Evolutionary conservation across 2,329 filamentous ascomycete genomes (phyloP), one percentile per base, ranked within the genome.

Genomic region (Monosporascus sp.): DNA sequence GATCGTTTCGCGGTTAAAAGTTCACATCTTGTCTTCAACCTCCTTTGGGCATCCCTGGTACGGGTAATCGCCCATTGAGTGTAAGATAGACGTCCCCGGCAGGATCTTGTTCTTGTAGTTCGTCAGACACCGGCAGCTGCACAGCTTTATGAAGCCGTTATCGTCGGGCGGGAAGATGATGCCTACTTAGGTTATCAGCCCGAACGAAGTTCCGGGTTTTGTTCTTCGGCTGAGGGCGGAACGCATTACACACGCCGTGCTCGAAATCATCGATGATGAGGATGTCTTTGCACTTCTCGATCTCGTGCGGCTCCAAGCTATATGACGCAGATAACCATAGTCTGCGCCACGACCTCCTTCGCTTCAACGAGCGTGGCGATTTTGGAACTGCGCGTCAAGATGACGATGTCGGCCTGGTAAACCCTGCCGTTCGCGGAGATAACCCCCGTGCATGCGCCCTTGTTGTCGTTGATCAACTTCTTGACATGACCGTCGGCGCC

Each of bases 361-460:
- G 88, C 72, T 62, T 88, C 82, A 51, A 89, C 70, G 41, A 89
- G 73, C 17, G 77, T 75, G 0, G 80, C 74, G 9, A 82, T 83
- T 80, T 84, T 88, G 22, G 86, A 84, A 18, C 86, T 86, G 5
- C 84, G 79, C 2, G 86, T 83, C 4, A 89, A 72, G 44, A 89
- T 72, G 27, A 83, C 80, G 6, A 86, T 69, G 56, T 83, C 80
- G 8, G 84, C 84, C 3, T 67, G 67, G 24, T 88, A 59, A 14
- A 68, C 70, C 3, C 68, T 66, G 1, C 75, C 76, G 52, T 78
- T 71, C 3, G 62, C 62, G 18, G 86, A 68, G 8, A 72, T 68
- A 8, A 78, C 82, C n/a, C 81, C 83, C 14, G 51, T 66, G 51
- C 63, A 68, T 1, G 56, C 57, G 2, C 59, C 57, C 5, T 62